Evolutionary conservation across 177 flowering plant genomes (phyloP).

Genomic region (Vitis hybrid): DNA sequence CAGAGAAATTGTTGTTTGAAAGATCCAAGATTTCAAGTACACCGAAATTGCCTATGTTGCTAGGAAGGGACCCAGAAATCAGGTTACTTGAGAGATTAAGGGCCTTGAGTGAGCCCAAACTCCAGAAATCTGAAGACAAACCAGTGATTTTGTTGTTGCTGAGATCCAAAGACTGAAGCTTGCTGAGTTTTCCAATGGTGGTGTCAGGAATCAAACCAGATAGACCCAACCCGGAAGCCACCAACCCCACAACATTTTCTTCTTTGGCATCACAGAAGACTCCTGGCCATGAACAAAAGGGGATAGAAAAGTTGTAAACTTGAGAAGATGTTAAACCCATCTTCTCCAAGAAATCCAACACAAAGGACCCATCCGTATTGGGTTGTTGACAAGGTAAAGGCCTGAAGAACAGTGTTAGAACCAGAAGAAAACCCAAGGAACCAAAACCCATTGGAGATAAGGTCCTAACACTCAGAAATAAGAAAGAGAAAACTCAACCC

Average conservation of each 20-base stretch:
- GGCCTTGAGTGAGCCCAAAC: conserved; percentile 54
- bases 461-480: conserved; percentile 5
- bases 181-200: conserved; percentile 79
- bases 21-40: conserved; percentile 59
- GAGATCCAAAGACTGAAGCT: conserved; percentile 70
- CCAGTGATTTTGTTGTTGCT: conserved; percentile 70
- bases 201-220: conserved; percentile 78
- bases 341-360: conserved; percentile 59
- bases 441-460: conserved; percentile 43
- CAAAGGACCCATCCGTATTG: conserved; percentile 75
- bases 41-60: conserved; percentile 76
- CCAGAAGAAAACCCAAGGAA: conserved; percentile 30
- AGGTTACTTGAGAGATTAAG: conserved; percentile 73
- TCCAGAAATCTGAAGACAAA: conserved; percentile 84
- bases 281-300: conserved; percentile 74
- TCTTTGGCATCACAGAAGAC: conserved; percentile 53
- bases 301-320: conserved; percentile 36
- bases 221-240: conserved; percentile 52
- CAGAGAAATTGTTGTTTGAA: conserved; percentile 64
- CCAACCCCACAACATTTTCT: conserved; percentile 42
- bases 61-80: conserved; percentile 59
- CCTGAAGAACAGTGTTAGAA: conserved; percentile 43
- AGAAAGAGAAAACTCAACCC: background rate
- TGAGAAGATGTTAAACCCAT: conserved; percentile 51
- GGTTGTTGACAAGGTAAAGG: conserved; percentile 51